Base-by-base conservation (phyloP, 108 stramenopile genomes). In the Fragilaria crotonensis region DNA sequence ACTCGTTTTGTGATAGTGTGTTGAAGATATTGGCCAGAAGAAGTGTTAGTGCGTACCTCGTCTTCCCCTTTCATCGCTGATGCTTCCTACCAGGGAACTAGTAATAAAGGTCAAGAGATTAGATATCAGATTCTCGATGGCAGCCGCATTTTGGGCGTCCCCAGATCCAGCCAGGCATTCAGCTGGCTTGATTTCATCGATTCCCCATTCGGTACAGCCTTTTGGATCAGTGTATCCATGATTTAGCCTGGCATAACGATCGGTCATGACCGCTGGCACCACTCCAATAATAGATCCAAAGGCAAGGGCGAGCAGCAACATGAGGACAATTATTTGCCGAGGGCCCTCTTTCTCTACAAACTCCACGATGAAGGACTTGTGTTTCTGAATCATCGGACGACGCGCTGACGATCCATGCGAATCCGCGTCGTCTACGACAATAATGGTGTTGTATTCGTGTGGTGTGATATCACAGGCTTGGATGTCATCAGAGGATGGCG, bases 21-120 rank as follows among this genome's bases (percentile, higher is more conserved):
- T 9, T 44, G 17, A 14, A 44, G 41, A 44, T 14, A 14, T 17
- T 14, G 14, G 14, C 41, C 14, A 44, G 9, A 17, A 9, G 14
- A 17, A 44, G 17, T 58, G n/a, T 26, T 31, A 18, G 33, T n/a
- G 51, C 72, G 60, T 48, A 76, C 63, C 52, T 47, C 78, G 30
- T 64, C 89, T 54, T 30, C 90, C 90, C 59, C 71, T 59, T 54
- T 83, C 79, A 63, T 92, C 90, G 66, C 84, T 86, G 18, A 87
- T 71, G 31, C 80, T 82, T 48, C 90, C 90, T 44, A 87, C 68
- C 64, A 87, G 41, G n/a, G 84, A 82, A 33, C 74, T 72, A 18
- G 87, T 83, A 25, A 73, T 52, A 58, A 92, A 89, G 22, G 87
- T 89, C 25, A 88, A 60, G 0, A 48, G 44, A 59, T 88, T 86